Conservation (phyloP, 768 basidiomycete genomes). For the Auriscalpium orientale region DNA sequence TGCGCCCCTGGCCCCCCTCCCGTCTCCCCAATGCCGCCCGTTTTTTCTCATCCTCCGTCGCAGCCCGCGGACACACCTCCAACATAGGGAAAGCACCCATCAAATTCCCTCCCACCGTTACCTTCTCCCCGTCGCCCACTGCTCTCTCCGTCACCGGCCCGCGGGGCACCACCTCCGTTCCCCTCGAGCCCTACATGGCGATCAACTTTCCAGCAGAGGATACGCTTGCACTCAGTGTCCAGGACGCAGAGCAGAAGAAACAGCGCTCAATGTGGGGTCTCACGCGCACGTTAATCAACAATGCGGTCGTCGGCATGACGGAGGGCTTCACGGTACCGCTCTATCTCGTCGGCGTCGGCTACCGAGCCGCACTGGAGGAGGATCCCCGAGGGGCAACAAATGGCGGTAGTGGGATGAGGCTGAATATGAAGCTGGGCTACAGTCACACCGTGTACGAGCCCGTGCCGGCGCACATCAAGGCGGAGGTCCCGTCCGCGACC, state of each 20-base stretch:
- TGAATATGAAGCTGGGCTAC: conserved; percentile 91
- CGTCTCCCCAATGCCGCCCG: conserved; percentile 5
- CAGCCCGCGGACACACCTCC: conserved; percentile 22
- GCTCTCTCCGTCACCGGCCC: conserved; percentile 51
- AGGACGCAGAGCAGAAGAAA: conserved; percentile 58
- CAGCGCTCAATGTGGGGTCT: conserved; percentile 96
- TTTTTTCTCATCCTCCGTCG: conserved; percentile 7
- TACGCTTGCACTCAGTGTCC: conserved; percentile 32
- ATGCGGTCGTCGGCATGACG: conserved; percentile 86
- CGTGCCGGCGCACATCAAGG: conserved; percentile 75
- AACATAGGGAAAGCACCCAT: conserved; percentile 43
- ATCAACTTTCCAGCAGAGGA: conserved; percentile 27
- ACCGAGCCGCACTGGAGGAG: conserved; percentile 78
- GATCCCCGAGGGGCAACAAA: conserved; percentile 53
- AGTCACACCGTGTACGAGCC: conserved; percentile 82
- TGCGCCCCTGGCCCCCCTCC: conserved; percentile 5
- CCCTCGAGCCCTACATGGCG: conserved; percentile 40
- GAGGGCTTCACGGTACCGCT: conserved; percentile 79
- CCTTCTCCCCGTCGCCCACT: conserved; percentile 28
- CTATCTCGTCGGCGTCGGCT: conserved; percentile 92
- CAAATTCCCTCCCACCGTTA: conserved; percentile 45
- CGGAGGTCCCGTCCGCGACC: conserved; percentile 73
- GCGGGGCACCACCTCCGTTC: conserved; percentile 41
- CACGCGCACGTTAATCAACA: conserved; percentile 81
- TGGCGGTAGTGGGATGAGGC: conserved; percentile 53